Percentiles rank a stretch among this genome's conserved stretches.
These are phyloP conservation scores for Neopestalotiopsis sp. DNA, from an alignment of 2,329 filamentous ascomycete genomes.

Conservation along the genomic window DNA sequence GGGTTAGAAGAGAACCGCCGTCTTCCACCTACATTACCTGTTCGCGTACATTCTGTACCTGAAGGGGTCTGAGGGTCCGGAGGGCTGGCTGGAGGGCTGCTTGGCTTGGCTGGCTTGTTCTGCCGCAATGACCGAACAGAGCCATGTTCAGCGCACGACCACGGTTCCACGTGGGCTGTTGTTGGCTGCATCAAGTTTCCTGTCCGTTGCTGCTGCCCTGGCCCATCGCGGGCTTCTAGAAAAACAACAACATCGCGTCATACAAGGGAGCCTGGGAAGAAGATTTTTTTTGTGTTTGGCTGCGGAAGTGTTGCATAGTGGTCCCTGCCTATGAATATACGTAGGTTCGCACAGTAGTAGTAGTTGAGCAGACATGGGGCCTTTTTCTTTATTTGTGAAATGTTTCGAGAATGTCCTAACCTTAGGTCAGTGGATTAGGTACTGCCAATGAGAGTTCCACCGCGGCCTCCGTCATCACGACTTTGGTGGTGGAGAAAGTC, in stretches of 20 bases:
- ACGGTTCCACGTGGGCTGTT: slow-evolving; percentile 13
- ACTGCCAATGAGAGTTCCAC: background rate
- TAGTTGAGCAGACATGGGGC: background rate
- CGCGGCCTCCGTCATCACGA: background rate
- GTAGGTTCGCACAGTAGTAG: background rate
- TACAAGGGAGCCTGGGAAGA: background rate
- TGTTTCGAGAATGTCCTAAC: background rate
- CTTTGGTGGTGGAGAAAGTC: background rate
- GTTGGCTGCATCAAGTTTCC: slow-evolving; percentile 4
- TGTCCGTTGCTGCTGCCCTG: background rate
- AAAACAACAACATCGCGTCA: background rate
- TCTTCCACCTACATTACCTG: too few species aligned
- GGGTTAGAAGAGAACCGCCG: background rate
- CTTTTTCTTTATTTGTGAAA: background rate
- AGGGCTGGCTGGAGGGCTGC: too few species aligned
- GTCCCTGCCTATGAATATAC: background rate
- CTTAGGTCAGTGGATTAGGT: background rate
- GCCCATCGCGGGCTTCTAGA: slow-evolving; percentile 8
- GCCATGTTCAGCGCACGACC: slow-evolving; percentile 3
- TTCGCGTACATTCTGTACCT: too few species aligned
- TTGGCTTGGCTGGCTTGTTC: background rate
- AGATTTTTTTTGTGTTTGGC: background rate
- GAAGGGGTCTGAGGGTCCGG: too few species aligned
- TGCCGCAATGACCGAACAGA: background rate
- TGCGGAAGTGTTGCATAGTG: background rate